Percentiles rank a stretch among this genome's conserved stretches.
These are phyloP conservation scores for Starmerella stellata DNA, from an alignment of 805 yeast genomes.

Conservation along the genomic window DNA sequence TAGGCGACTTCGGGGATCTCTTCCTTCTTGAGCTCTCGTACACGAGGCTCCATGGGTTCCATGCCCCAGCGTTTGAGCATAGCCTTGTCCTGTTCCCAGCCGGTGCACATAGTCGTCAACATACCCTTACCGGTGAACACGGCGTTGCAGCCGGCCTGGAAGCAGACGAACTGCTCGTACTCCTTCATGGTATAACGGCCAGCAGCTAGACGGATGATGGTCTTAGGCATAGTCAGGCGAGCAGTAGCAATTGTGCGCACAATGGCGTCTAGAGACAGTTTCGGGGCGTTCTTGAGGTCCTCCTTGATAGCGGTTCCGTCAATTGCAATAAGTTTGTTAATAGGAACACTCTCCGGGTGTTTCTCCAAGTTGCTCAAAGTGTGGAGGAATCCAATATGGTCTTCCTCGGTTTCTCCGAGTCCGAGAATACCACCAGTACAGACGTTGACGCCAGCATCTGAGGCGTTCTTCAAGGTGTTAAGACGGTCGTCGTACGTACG, in stretches of 20 bases:
- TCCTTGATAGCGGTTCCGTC: conserved; percentile 60
- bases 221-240: conserved; percentile 50
- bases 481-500: conserved; percentile 56
- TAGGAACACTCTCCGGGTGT: conserved; percentile 76
- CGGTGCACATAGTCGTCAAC: conserved; percentile 68
- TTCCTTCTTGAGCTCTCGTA: too few species aligned
- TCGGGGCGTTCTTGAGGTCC: conserved; percentile 22
- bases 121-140: conserved; percentile 65
- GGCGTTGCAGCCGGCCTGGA: conserved; percentile 64
- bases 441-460: conserved; percentile 43
- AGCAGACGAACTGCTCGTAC: conserved; percentile 53
- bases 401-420: conserved; percentile 54
- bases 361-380: conserved; percentile 47
- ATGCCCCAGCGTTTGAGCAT: conserved; percentile 58
- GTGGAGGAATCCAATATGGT: conserved; percentile 48
- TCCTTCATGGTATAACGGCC: conserved; percentile 71
- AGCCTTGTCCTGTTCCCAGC: conserved; percentile 63
- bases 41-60: conserved; percentile 13
- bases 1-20: too few species aligned
- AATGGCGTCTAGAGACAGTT: conserved; percentile 40
- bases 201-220: conserved; percentile 60
- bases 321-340: conserved; percentile 59
- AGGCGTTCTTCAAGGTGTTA: conserved; percentile 45
- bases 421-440: conserved; percentile 73
- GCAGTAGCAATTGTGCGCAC: conserved; percentile 61